Evolutionary conservation across 2,329 filamentous ascomycete genomes (phyloP), one percentile per base, ranked within the genome.

Genomic region (Talaromyces marneffei): DNA sequence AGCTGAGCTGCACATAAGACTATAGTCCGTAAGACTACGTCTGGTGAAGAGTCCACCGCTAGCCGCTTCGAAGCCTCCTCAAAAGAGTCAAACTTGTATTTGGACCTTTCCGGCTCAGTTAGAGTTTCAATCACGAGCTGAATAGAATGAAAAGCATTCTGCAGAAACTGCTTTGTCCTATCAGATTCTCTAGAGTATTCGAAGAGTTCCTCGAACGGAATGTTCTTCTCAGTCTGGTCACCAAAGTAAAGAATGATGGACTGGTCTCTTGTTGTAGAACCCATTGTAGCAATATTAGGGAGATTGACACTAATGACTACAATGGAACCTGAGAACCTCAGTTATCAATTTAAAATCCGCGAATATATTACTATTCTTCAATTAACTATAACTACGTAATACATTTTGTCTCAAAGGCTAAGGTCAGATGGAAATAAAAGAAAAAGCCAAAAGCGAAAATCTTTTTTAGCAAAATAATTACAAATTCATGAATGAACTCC

Each of bases 21-120:
- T 46, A 46, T 46, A 33, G 55, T 57, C 20, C 55, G 55, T n/a
- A 57, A 46, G 37, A 57, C 55, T 31, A 57, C 55, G 35, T 57
- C 55, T n/a, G 55, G 55, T 16, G 44, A 31, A 31, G 40, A n/a
- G 16, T 57, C 55, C 18, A 29, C 40, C 14, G 33, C 40, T n/a
- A 48, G 16, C 29, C 39, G 40, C 44, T 57, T 39, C 8, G 29
- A 42, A 35, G 23, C 29, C 10, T 42, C 33, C 29, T 46, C 35
- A 20, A 57, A 57, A 9, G 55, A 57, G 16, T 48, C 40, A 48
- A 57, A 57, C 2, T 16, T 33, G 44, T 57, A 57, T 48, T 35
- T 57, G 4, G 40, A n/a, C 23, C 27, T 42, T 35, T 57, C 40
- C 5, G 40, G 27, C 18, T 35, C 33, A 39, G 16, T 23, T 57